Conservation (phyloP, 192 early-diverging fungal species). For the Umbelopsis sp. region DNA sequence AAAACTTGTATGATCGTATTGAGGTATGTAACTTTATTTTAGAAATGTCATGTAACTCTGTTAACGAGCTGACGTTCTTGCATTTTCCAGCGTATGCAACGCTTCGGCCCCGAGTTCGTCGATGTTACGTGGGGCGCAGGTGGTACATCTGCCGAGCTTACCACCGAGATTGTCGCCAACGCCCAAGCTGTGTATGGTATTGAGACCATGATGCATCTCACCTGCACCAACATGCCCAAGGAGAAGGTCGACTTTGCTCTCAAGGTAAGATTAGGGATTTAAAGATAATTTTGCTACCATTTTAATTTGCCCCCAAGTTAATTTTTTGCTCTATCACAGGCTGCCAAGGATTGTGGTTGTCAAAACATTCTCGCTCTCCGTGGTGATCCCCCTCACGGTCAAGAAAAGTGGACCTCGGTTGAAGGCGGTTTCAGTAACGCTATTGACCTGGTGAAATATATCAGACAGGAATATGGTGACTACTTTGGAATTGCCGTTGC, state of each 20-base stretch:
- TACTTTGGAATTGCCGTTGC: conserved; percentile 97
- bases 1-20: conserved; percentile 96
- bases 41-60: too few species aligned
- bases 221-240: conserved; percentile 96
- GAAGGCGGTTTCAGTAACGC: conserved; percentile 91
- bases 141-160: conserved; percentile 84
- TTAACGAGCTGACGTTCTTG: background rate
- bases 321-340: conserved; percentile 34
- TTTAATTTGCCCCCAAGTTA: background rate
- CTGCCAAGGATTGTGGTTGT: conserved; percentile 90
- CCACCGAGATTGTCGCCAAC: conserved; percentile 85
- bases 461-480: conserved; percentile 86
- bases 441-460: conserved; percentile 88
- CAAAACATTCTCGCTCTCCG: conserved; percentile 97
- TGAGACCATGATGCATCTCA: conserved; percentile 98
- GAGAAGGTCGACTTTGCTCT: conserved; percentile 88
- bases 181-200: conserved; percentile 93
- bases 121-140: conserved; percentile 94
- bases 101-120: conserved; percentile 84
- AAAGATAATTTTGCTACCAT: conserved; percentile 3
- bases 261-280: conserved; percentile 44
- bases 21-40: conserved; percentile 43
- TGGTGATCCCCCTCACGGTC: conserved; percentile 90
- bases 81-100: conserved; percentile 74
- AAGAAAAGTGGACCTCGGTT: conserved; percentile 76